phyloP scores from a whole-genome alignment of 202 grass and related monocot species.

The Zoysia matrella region DNA sequence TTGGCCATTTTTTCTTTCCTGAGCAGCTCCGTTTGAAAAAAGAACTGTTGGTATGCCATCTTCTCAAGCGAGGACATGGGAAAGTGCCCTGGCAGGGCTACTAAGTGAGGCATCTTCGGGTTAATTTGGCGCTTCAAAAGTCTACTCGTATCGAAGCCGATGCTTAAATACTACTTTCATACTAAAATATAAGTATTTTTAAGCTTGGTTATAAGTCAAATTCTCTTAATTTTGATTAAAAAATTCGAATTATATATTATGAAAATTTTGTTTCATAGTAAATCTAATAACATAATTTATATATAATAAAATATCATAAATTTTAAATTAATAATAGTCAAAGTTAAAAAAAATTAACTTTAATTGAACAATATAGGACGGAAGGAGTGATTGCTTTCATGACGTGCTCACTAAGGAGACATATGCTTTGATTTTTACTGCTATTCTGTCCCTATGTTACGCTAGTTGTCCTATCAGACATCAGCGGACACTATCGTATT shows the following conservation, averaged over 20 bases:
- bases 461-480: conserved; percentile 19
- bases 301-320: no score
- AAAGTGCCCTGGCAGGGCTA: not conserved
- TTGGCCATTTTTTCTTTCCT: conserved; percentile 17
- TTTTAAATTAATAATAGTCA: no score
- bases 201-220: no score
- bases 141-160: not conserved
- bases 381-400: not conserved
- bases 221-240: no score
- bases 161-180: no score
- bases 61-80: conserved; percentile 7
- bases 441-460: not conserved
- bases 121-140: not conserved
- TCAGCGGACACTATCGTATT: not conserved
- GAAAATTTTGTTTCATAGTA: no score
- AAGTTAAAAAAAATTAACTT: no score
- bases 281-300: no score
- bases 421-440: conserved; percentile 17
- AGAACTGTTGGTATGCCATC: conserved; percentile 17
- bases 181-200: no score
- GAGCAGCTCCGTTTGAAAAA: conserved; percentile 41
- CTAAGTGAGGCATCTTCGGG: not conserved
- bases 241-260: no score
- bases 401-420: not conserved
- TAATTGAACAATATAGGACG: no score